Evolutionary conservation across 2,329 filamentous ascomycete genomes (phyloP), one percentile per base, ranked within the genome.

Genomic region (Botryotinia narcissicola): DNA sequence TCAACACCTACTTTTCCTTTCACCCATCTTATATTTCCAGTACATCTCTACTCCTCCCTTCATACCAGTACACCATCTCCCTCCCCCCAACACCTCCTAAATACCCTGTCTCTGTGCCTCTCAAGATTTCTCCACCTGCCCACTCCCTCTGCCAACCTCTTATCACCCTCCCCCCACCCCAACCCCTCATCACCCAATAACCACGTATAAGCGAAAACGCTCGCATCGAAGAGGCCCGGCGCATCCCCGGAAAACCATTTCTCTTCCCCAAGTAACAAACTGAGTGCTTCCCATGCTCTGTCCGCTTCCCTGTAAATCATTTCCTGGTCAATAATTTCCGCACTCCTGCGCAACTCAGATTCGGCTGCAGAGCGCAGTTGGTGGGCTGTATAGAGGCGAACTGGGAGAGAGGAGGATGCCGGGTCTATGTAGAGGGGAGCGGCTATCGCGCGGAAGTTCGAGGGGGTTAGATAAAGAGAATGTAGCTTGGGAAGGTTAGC

Each of bases 201-300:
- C 81, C 97, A 90, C 0, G 93, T 95, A 82, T 98, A 99, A 5
- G 94, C 91, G 83, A 98, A 98, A 3, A 98, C 89, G 71, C 89
- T 90, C 10, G 95, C 95, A 83, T 99, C 96, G 78, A 98, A 95
- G 37, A 95, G 80, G 0, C 90, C 89, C 0, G 95, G 93, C 10
- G 75, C 76, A 5, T 78, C 74, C 40, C 73, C 77, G 2, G 77
- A 86, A 81, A 92, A 93, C 85, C 89, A 91, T 29, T 83, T 78
- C 54, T 89, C 82, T 0, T 86, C 82, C 1, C 86, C 89, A 16
- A 93, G 83, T 14, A 92, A 79, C 32, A 82, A 84, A 3, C 89
- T 88, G 14, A 93, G 82, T 2, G 91, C 89, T 57, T 85, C 83
- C 74, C 92, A 89, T 0, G 91, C 91, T 70, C 88, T 86, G 37